A percentile compares a stretch with the other conserved stretches of the same genome.
Evolutionary conservation across 331 rosid species (phyloP).

Genomic region (Acacia concinna): DNA sequence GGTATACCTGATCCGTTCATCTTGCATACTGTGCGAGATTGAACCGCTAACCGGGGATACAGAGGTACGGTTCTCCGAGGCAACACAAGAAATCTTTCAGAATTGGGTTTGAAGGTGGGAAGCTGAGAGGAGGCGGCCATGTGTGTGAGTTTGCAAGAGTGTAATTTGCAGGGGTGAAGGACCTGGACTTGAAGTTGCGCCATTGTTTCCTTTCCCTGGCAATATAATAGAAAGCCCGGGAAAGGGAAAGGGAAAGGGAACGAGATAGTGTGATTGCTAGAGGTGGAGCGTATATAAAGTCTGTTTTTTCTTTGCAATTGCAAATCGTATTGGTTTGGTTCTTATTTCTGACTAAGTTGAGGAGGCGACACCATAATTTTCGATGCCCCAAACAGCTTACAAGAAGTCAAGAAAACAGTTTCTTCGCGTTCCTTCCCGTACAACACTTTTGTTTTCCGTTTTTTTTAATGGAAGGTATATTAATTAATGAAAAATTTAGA

Average conservation of each 20-base stretch:
- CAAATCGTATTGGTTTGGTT: not conserved
- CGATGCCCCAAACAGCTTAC: not conserved
- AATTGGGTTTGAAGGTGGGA: constrained; percentile 7
- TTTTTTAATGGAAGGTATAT: too few species aligned
- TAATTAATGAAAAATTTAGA: too few species aligned
- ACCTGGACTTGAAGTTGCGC: constrained; percentile 44
- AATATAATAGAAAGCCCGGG: not conserved
- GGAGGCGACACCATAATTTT: not conserved
- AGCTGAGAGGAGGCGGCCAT: constrained; percentile 27
- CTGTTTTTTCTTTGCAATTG: too few species aligned
- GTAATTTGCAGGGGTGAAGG: constrained; percentile 33
- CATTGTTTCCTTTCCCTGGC: constrained; percentile 27
- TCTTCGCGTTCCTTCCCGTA: not conserved
- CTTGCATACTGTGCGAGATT: constrained; percentile 43
- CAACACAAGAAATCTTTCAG: not conserved
- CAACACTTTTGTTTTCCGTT: not conserved
- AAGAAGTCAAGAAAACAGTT: not conserved
- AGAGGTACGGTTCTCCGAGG: constrained; percentile 16
- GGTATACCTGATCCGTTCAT: constrained; percentile 58
- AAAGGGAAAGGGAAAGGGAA: not conserved
- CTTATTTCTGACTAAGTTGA: not conserved
- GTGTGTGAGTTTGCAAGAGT: constrained; percentile 31
- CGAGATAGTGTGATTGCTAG: not conserved
- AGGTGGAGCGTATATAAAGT: not conserved
- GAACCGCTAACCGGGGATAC: constrained; percentile 22